Percentiles rank a stretch among this genome's conserved stretches.
phyloP scores from a whole-genome alignment of 805 yeast species.

The Barnettozyma pratensis region DNA sequence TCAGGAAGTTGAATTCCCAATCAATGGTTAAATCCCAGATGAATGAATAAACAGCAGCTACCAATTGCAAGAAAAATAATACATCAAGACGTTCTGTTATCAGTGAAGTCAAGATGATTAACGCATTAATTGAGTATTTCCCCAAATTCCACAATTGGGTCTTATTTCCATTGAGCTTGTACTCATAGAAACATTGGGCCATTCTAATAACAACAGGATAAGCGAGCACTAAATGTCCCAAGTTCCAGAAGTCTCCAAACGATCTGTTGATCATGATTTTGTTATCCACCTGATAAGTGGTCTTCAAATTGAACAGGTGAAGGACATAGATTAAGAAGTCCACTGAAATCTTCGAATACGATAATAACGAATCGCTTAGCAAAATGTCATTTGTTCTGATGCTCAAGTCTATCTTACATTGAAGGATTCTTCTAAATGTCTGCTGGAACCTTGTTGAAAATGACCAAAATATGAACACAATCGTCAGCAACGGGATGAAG shows the following conservation, averaged over 20 bases:
- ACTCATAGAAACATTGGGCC: slow-evolving; percentile 78
- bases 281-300: slow-evolving; percentile 27
- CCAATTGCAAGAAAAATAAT: slow-evolving; percentile 32
- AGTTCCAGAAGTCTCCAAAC: slow-evolving; percentile 27
- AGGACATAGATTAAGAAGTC: slow-evolving; percentile 61
- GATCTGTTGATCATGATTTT: slow-evolving; percentile 27
- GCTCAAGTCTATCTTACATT: slow-evolving; percentile 55
- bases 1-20: slow-evolving; percentile 70
- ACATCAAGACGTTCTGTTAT: slow-evolving; percentile 8
- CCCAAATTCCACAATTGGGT: slow-evolving; percentile 64
- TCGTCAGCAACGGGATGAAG: slow-evolving; percentile 10
- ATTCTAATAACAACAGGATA: slow-evolving; percentile 75
- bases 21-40: slow-evolving; percentile 89
- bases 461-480: slow-evolving; percentile 29
- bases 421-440: slow-evolving; percentile 46
- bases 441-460: slow-evolving; percentile 40
- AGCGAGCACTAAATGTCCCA: slow-evolving; percentile 33
- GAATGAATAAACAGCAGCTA: slow-evolving; percentile 75
- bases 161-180: slow-evolving; percentile 38
- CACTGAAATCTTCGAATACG: slow-evolving; percentile 70
- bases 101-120: slow-evolving; percentile 40
- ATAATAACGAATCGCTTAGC: slow-evolving; percentile 78
- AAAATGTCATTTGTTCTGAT: slow-evolving; percentile 75
- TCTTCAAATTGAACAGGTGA: slow-evolving; percentile 34
- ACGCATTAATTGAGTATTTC: slow-evolving; percentile 68